Base-by-base conservation (phyloP, 2,329 filamentous ascomycete species). In the Calonectria multiphialidica region DNA sequence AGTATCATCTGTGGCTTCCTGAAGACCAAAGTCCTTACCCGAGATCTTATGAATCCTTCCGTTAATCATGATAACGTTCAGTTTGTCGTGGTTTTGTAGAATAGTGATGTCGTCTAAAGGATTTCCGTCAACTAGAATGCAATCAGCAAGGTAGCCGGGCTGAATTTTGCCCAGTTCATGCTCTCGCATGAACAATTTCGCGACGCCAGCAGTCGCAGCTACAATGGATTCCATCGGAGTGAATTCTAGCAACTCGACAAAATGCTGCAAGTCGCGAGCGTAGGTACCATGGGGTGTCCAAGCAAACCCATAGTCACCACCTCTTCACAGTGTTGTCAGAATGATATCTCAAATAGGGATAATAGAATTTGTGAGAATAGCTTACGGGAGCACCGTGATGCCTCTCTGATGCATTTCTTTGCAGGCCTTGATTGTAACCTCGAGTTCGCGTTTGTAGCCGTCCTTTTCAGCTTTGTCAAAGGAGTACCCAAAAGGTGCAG, bases 231-330 rank as follows among this genome's bases (percentile, higher is more conserved):
- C 64, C 16, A 68, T 63, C 5, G 47, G 69, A 1, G 65, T 62
- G 23, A 72, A 68, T 1, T 64, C 73, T 2, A 74, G 30, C 12
- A 74, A 50, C 25, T 74, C 75, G 57, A 74, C 63, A 30, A 75
- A 75, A 25, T 75, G 71, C 45, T 75, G 73, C n/a, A 76, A 68
- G 44, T 75, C 70, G 6, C 71, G 21, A 10, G 69, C 68, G 53
- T 73, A 70, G 6, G 66, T 71, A 5, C 71, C 71, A 21, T 75
- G 68, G 25, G 71, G 68, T 5, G 72, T 68, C 67, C 72, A 74
- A 1, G 72, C 66, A 50, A 72, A 72, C 0, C 67, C 66, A 42
- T 55, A 69, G 15, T 70, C 73, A 30, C 74, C 74, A n/a, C 7
- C n/a, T n/a, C n/a, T n/a, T n/a, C n/a, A n/a, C n/a, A n/a, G n/a